These are phyloP conservation scores for Carnegiea gigantea DNA, from an alignment of 179 eudicot species.

Conservation along the genomic window DNA sequence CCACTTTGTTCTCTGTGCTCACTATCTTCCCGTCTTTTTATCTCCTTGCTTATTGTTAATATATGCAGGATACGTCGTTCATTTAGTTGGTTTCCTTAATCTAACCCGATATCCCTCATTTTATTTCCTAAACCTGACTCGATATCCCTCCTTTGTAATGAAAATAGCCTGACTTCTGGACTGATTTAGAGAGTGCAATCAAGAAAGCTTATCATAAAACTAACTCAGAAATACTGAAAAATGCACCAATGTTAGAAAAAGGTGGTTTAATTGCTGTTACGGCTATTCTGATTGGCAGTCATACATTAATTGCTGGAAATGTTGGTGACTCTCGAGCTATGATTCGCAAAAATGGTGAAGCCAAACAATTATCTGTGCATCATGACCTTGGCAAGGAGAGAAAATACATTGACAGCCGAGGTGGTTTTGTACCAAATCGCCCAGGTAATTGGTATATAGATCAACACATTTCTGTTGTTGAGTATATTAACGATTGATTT, in stretches of 20 bases:
- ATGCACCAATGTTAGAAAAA: constrained; percentile 52
- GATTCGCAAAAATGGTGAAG: constrained; percentile 56
- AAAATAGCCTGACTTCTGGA: constrained; percentile 43
- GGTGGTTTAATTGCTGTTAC: constrained; percentile 93
- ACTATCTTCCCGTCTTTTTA: too few relatives aligned
- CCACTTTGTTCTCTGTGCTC: too few relatives aligned
- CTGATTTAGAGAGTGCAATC: too few relatives aligned
- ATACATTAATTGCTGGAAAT: constrained; percentile 68
- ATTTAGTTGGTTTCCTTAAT: not conserved
- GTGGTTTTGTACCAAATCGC: constrained; percentile 78
- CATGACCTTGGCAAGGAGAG: constrained; percentile 75
- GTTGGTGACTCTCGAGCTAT: constrained; percentile 90
- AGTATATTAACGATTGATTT: too few relatives aligned
- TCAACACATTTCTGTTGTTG: too few relatives aligned
- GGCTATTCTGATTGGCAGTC: constrained; percentile 63
- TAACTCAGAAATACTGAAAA: constrained; percentile 58
- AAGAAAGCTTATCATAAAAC: constrained; percentile 22
- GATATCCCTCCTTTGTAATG: not conserved
- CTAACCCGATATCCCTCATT: not conserved
- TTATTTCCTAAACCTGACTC: constrained; percentile 7
- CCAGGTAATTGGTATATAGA: constrained; percentile 46
- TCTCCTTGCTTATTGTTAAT: too few relatives aligned
- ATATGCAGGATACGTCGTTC: not conserved
- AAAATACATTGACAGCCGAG: constrained; percentile 61
- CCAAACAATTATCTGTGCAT: constrained; percentile 70